phyloP scores from a whole-genome alignment of 1,284 basidiomycete species.

The Ceratobasidium sp. region DNA sequence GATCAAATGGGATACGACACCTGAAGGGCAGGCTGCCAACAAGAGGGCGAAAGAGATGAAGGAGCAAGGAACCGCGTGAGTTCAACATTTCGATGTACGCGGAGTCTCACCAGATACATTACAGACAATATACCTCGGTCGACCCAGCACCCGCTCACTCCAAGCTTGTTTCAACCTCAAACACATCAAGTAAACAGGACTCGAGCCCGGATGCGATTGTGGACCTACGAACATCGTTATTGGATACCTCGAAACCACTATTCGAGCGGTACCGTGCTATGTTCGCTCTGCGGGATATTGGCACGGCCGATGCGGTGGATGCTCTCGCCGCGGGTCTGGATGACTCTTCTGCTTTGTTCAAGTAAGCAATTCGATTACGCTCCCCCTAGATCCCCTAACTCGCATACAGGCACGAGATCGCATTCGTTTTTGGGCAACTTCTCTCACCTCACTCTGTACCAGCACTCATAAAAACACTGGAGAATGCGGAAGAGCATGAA shows the following conservation, averaged over 20 bases:
- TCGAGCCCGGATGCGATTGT: conserved; percentile 63
- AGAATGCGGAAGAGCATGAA: conserved; percentile 80
- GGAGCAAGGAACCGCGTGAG: conserved; percentile 38
- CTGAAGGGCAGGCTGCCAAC: conserved; percentile 55
- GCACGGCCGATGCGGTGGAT: conserved; percentile 79
- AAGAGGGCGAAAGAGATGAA: conserved; percentile 46
- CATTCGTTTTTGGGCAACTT: conserved; percentile 98
- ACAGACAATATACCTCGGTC: conserved; percentile 83
- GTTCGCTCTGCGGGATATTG: conserved; percentile 95
- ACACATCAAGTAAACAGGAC: conserved; percentile 55
- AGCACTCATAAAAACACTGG: conserved; percentile 81
- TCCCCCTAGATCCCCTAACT: neutral
- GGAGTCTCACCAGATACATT: conserved; percentile 18
- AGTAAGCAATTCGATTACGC: conserved; percentile 62
- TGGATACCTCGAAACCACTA: conserved; percentile 77
- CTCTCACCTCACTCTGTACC: conserved; percentile 91
- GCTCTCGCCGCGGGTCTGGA: conserved; percentile 91
- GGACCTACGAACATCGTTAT: conserved; percentile 70
- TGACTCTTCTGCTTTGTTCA: conserved; percentile 90
- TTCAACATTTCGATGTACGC: neutral
- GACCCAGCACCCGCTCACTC: conserved; percentile 84
- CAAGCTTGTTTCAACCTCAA: conserved; percentile 54
- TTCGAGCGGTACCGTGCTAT: conserved; percentile 98
- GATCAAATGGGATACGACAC: conserved; percentile 88
- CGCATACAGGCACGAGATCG: conserved; percentile 86